These are phyloP conservation scores for Cadophora sp. DNA, from an alignment of 2,329 filamentous ascomycete species.

Conservation along the genomic window DNA sequence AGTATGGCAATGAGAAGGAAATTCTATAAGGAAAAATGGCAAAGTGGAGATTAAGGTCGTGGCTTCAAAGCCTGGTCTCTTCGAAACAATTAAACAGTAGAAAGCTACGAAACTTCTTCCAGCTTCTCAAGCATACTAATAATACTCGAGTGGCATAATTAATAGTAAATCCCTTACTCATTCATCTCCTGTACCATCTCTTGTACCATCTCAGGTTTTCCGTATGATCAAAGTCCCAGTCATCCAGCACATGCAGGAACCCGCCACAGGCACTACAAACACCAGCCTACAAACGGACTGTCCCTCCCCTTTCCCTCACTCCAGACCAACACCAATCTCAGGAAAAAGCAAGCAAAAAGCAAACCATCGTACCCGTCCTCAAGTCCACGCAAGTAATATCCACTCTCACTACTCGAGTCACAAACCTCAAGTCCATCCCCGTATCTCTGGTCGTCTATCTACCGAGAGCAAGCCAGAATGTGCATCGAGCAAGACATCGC, in stretches of 20 bases:
- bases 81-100: too few relatives aligned
- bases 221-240: not conserved
- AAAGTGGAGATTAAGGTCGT: too few relatives aligned
- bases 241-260: not conserved
- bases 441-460: not conserved
- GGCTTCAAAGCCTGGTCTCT: too few relatives aligned
- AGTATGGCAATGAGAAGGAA: too few relatives aligned
- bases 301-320: too few relatives aligned
- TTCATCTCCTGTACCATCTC: not conserved
- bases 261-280: not conserved
- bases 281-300: not conserved
- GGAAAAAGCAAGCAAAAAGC: not conserved
- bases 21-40: too few relatives aligned
- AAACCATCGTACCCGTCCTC: not conserved
- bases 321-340: not conserved
- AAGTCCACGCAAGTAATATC: not conserved
- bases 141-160: too few relatives aligned
- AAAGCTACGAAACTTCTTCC: too few relatives aligned
- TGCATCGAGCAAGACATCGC: constrained; percentile 3
- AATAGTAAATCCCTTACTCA: too few relatives aligned
- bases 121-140: too few relatives aligned
- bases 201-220: not conserved
- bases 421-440: not conserved
- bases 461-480: not conserved
- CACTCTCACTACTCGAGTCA: not conserved